Evolutionary conservation across 2,329 filamentous ascomycete species (phyloP).

Genomic region (Arthrinium phaeospermum): DNA sequence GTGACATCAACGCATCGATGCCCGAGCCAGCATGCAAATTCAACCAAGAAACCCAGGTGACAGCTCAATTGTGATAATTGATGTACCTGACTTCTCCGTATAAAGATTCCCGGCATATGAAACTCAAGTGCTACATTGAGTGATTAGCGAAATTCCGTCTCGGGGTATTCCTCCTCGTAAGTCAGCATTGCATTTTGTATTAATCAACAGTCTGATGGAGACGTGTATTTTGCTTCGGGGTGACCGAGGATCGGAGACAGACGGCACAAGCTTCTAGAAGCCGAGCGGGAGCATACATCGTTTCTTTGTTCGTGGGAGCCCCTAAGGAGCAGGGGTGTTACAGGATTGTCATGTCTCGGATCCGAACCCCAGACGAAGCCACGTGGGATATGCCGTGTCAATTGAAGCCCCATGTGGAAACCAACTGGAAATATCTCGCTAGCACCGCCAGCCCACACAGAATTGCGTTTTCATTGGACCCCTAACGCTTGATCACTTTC

Average conservation of each 20-base stretch:
- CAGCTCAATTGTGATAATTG: background rate
- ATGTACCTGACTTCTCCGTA: no score
- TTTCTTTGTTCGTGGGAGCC: background rate
- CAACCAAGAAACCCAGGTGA: background rate
- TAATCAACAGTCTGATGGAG: background rate
- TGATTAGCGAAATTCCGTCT: background rate
- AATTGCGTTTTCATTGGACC: no score
- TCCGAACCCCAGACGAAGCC: background rate
- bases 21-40: background rate
- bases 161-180: background rate
- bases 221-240: background rate
- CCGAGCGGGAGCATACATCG: background rate
- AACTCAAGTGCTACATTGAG: background rate
- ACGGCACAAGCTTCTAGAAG: background rate
- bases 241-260: background rate
- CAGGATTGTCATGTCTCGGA: background rate
- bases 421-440: background rate
- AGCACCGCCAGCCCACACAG: background rate
- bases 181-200: background rate
- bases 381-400: background rate
- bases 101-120: background rate
- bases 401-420: background rate
- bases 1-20: background rate
- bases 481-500: background rate
- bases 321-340: background rate